Evolutionary conservation across 805 yeast species (phyloP).

Genomic region (Zygosaccharomyces bailii): DNA sequence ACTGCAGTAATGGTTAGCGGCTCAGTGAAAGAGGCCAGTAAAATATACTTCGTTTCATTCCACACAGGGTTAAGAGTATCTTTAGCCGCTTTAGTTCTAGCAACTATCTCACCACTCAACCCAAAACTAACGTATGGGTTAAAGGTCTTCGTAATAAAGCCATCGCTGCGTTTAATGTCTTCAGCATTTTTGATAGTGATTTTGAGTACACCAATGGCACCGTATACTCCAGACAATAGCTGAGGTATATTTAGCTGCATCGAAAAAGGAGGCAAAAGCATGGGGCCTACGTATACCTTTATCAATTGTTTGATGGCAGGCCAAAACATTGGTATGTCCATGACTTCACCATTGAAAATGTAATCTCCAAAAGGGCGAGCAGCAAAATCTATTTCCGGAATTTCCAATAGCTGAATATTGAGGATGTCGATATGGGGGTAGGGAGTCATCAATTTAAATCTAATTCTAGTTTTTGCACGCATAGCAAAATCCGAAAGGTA

Average conservation of each 20-base stretch:
- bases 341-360: slow-evolving; percentile 80
- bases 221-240: slow-evolving; percentile 78
- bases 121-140: slow-evolving; percentile 87
- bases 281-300: slow-evolving; percentile 81
- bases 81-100: slow-evolving; percentile 62
- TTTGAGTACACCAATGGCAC: slow-evolving; percentile 84
- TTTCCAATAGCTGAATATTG: slow-evolving; percentile 76
- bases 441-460: slow-evolving; percentile 83
- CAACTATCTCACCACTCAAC: slow-evolving; percentile 54
- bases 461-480: slow-evolving; percentile 66
- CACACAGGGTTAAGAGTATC: slow-evolving; percentile 74
- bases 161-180: slow-evolving; percentile 63
- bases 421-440: slow-evolving; percentile 94
- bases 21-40: slow-evolving; percentile 73
- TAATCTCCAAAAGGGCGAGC: slow-evolving; percentile 72
- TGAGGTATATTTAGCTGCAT: slow-evolving; percentile 92
- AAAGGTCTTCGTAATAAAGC: slow-evolving; percentile 66
- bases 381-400: slow-evolving; percentile 85
- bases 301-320: slow-evolving; percentile 82
- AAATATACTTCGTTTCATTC: slow-evolving; percentile 72
- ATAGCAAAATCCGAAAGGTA: slow-evolving; percentile 78
- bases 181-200: slow-evolving; percentile 64
- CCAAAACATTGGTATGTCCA: slow-evolving; percentile 82
- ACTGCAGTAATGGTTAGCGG: slow-evolving; percentile 68
- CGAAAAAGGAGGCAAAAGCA: slow-evolving; percentile 84